A percentile compares a stretch with the other conserved stretches of the same genome.
phyloP scores from a whole-genome alignment of 2,329 filamentous ascomycete species.

The Zasmidium angulare region DNA sequence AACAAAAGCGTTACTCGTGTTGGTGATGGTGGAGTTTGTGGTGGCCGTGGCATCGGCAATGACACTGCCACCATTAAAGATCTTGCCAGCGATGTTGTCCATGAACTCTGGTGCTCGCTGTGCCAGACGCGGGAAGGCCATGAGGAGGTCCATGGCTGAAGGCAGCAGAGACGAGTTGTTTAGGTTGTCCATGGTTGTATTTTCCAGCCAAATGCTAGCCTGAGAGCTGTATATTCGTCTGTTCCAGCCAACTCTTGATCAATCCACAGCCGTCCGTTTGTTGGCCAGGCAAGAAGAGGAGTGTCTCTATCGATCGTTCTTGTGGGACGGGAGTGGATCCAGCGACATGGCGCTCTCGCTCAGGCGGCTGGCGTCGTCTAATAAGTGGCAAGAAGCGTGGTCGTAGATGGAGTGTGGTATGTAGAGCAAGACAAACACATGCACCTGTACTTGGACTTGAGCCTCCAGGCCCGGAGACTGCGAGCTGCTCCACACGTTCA shows the following conservation, averaged over 20 bases:
- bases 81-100: constrained; percentile 51
- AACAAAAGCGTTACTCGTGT: constrained; percentile 42
- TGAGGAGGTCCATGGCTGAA: constrained; percentile 66
- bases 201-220: neutral
- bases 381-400: too few relatives aligned
- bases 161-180: constrained; percentile 40
- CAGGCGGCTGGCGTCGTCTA: neutral
- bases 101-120: constrained; percentile 64
- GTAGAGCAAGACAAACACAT: too few relatives aligned
- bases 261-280: neutral
- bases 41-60: constrained; percentile 59
- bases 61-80: constrained; percentile 57
- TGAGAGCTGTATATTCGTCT: too few relatives aligned
- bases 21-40: constrained; percentile 41
- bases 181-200: neutral
- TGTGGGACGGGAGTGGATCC: neutral
- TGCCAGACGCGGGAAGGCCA: constrained; percentile 69
- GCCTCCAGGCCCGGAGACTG: neutral
- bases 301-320: neutral
- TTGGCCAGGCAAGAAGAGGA: too few relatives aligned
- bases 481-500: neutral
- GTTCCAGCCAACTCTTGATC: too few relatives aligned
- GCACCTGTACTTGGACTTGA: neutral
- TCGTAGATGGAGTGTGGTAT: neutral
- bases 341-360: neutral